A percentile compares a stretch with the other conserved stretches of the same genome.
Evolutionary conservation across 2,329 filamentous ascomycete genomes (phyloP).

Genomic region (Chaetomiaceae sp.): DNA sequence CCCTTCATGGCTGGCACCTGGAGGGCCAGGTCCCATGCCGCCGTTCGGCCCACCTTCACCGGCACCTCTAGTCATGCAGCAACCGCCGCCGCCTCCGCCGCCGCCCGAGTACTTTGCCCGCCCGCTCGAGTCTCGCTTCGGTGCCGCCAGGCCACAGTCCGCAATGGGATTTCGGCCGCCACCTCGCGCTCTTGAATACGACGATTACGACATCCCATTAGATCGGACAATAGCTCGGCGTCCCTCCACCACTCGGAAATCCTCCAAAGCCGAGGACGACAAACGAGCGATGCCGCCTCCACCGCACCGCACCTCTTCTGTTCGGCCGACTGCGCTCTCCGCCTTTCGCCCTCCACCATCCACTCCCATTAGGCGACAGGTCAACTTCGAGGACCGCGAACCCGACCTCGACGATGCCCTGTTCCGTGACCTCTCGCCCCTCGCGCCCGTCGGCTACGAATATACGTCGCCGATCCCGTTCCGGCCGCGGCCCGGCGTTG

Average conservation of each 20-base stretch:
- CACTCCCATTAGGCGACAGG: conserved; percentile 23
- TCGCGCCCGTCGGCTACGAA: conserved; percentile 27
- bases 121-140: conserved; percentile 24
- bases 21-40: conserved; percentile 7
- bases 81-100: conserved; percentile 9
- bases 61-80: conserved; percentile 16
- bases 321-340: conserved; percentile 22
- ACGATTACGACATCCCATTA: conserved; percentile 36
- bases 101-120: conserved; percentile 21
- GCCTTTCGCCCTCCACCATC: conserved; percentile 27
- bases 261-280: conserved; percentile 38
- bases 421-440: conserved; percentile 36
- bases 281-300: conserved; percentile 46
- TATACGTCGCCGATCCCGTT: conserved; percentile 26
- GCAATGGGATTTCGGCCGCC: conserved; percentile 32
- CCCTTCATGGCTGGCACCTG: conserved; percentile 20
- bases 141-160: conserved; percentile 30
- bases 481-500: conserved; percentile 31
- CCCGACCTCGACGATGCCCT: conserved; percentile 30
- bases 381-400: conserved; percentile 34
- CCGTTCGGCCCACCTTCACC: conserved; percentile 17
- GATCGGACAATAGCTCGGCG: conserved; percentile 32
- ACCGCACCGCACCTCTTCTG: conserved; percentile 28
- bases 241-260: conserved; percentile 35
- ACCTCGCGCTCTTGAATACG: conserved; percentile 28